Evolutionary conservation across 106 monocot genomes (phyloP).

Genomic region (Amphibolis antarctica): DNA sequence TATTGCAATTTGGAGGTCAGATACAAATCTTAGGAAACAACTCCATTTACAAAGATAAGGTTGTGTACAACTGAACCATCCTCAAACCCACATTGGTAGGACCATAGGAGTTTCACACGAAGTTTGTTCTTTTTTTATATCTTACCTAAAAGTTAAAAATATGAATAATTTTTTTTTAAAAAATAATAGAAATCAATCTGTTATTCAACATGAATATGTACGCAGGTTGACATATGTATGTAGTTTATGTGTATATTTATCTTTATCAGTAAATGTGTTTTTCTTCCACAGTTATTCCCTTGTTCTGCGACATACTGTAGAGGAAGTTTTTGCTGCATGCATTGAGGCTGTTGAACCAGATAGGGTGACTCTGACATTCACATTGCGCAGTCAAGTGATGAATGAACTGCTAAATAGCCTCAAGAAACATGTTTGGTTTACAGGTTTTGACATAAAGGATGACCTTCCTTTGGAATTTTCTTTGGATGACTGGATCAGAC

Average conservation of each 20-base stretch:
- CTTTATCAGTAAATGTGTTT: slow-evolving; percentile 1
- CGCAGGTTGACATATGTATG: too few relatives aligned
- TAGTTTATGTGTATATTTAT: not conserved
- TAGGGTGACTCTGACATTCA: slow-evolving; percentile 39
- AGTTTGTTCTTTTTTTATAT: too few relatives aligned
- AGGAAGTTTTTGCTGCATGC: slow-evolving; percentile 80
- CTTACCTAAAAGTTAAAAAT: too few relatives aligned
- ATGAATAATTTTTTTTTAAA: slow-evolving; percentile 1
- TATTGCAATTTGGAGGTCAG: too few relatives aligned
- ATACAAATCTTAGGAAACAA: too few relatives aligned
- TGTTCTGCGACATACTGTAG: slow-evolving; percentile 84
- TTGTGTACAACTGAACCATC: too few relatives aligned
- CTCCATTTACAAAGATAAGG: too few relatives aligned
- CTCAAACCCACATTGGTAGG: too few relatives aligned
- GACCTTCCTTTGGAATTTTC: slow-evolving; percentile 46
- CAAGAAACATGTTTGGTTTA: slow-evolving; percentile 52
- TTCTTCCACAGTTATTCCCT: slow-evolving; percentile 64
- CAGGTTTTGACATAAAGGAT: slow-evolving; percentile 68
- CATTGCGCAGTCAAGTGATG: slow-evolving; percentile 45
- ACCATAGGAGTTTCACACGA: too few relatives aligned
- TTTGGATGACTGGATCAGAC: slow-evolving; percentile 61
- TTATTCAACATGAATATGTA: too few relatives aligned
- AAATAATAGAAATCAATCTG: too few relatives aligned
- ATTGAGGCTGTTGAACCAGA: slow-evolving; percentile 59
- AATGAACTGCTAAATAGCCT: slow-evolving; percentile 46